Base-by-base conservation (phyloP, 805 yeast genomes). In the Naumovozyma baii region DNA sequence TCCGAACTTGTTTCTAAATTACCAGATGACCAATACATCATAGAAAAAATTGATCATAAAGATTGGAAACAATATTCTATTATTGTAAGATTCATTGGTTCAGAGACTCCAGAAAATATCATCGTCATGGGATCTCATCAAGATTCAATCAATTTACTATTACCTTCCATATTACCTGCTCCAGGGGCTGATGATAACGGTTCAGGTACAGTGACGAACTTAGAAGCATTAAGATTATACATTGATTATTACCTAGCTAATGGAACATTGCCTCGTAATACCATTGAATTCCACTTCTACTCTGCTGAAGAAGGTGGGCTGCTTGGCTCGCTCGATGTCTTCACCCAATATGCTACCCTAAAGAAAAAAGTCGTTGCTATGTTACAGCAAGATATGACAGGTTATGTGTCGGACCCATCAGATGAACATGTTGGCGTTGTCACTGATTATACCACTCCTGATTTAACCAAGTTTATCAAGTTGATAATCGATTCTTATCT, bases 131-230 rank as follows among this genome's bases (percentile, higher is more conserved):
- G 96, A 1, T 83, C 94, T 18, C 97, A 90, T 63, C 83, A 81
- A 55, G 97, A 90, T 57, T 81, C 94, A 2, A 71, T 80, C 46
- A 86, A 85, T 56, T 66, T 84, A 40, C 48, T 83, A 33, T 69
- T 83, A 41, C 96, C 95, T 8, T 69, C 69, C 33, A 45, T 77
- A 15, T 55, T 82, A 47, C 69, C 76, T 18, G 85, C 95, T 0
- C 96, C 96, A 1, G 97, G 97, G 2, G 96, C 95, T 3, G 97
- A 90, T 57, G 97, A 90, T 56, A 83, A 88, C 59, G 94, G 95
- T 2, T 76, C 88, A 3, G 97, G 96, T 8, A 80, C 88, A 3
- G 78, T 81, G 3, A 80, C 94, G 2, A 72, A 75, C 25, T 60
- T 87, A 39, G 94, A 87, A 58, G 77, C 87, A 1, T 70, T 87